phyloP scores from a whole-genome alignment of 1,139 yeast genomes.

The Geotrichum fermentans region DNA sequence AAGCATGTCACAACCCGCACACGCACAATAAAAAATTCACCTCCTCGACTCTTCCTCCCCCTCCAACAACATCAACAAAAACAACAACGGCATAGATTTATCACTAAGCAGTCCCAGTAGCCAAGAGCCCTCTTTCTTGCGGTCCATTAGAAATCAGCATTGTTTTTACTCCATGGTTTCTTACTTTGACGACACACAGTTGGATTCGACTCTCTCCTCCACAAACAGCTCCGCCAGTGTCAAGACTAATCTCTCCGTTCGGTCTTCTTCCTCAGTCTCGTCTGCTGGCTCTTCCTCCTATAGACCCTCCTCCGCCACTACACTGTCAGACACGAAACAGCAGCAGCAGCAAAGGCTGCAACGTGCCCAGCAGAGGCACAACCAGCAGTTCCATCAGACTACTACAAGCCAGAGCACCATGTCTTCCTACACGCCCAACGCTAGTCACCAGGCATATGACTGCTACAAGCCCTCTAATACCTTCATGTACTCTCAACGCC shows the following conservation, averaged over 20 bases:
- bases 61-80: background rate
- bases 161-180: background rate
- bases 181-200: constrained; percentile 8
- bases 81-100: too few species aligned
- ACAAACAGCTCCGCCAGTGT: constrained; percentile 2
- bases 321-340: background rate
- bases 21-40: too few species aligned
- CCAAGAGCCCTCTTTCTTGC: background rate
- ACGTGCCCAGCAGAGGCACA: background rate
- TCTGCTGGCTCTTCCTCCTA: background rate
- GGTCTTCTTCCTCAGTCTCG: constrained; percentile 1
- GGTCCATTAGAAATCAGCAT: background rate
- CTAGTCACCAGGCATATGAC: constrained; percentile 3
- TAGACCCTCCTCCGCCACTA: background rate
- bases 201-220: constrained; percentile 9
- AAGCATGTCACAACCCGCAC: too few species aligned
- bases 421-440: background rate
- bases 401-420: background rate
- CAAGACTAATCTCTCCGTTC: background rate
- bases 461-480: constrained; percentile 11
- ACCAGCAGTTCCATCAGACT: background rate
- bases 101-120: too few species aligned
- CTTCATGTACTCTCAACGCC: constrained; percentile 4
- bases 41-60: too few species aligned
- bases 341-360: background rate